Evolutionary conservation across 352 stramenopile genomes (phyloP), one percentile per base, ranked within the genome.

Genomic region (Phytophthora chlamydospora): DNA sequence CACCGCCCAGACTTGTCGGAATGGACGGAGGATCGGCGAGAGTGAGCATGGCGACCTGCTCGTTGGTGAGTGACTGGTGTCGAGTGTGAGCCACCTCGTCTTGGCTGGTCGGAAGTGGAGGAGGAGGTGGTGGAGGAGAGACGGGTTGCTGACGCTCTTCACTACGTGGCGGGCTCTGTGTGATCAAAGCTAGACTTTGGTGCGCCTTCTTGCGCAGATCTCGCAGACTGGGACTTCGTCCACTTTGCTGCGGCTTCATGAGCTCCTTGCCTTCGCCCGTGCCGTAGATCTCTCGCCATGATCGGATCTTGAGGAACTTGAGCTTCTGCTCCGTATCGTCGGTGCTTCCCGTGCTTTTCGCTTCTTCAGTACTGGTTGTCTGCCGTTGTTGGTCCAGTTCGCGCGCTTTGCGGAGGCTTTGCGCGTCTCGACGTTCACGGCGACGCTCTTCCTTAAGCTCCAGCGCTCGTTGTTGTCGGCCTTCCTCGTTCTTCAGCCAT

Each of bases 271-370:
- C 77, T 46, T 89, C 79, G 0, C 79, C 79, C 14, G 72, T 89
- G 10, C 79, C 79, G 36, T 87, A 89, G 16, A 84, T 80, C 33
- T 89, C 79, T 11, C 68, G 73, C 79, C 79, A 89, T 43, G 79
- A 87, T 4, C 79, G 71, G 24, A 89, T 87, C 19, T 73, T 80
- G 29, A 87, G 63, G 16, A 85, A 87, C 14, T 78, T 83, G 27
- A 68, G 43, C 41, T 71, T 66, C n/a, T 74, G 58, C 33, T 80
- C 66, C 8, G 47, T 47, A 14, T 58, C 51, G 17, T 67, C 72
- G n/a, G 45, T 65, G 21, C 66, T 66, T 6, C 24, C 17, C 36
- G 56, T 52, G 12, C 36, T 77, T 47, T 67, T 62, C 12, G 46
- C 43, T 17, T 73, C 61, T 58, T 52, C 17, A 43, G 33, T 16